These are phyloP conservation scores for Pseudoturritis turrita DNA, from an alignment of 345 rosid genomes.

Conservation along the genomic window DNA sequence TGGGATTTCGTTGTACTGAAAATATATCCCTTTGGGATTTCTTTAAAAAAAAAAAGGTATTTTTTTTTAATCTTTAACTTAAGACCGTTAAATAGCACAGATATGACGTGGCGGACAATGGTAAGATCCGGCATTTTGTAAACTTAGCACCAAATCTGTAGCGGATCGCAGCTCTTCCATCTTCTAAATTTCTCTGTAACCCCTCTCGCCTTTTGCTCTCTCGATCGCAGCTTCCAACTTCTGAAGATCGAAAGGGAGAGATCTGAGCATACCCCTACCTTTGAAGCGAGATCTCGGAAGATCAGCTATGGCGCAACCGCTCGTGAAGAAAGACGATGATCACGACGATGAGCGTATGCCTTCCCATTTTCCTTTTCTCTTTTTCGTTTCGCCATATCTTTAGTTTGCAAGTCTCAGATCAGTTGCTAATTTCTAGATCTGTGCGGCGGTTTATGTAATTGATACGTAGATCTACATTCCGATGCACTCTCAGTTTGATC, in stretches of 20 bases:
- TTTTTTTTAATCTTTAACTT: too few species aligned
- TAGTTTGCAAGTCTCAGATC: slow-evolving; percentile 25
- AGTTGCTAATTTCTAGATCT: slow-evolving; percentile 48
- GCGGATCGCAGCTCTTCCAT: neutral
- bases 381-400: neutral
- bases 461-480: slow-evolving; percentile 1
- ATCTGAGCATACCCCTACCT: neutral
- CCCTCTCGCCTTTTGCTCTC: neutral
- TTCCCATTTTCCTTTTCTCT: neutral
- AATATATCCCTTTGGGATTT: too few species aligned
- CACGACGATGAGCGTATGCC: slow-evolving; percentile 80
- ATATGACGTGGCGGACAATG: slow-evolving; percentile 21
- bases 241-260: neutral
- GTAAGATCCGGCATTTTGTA: neutral
- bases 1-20: too few species aligned
- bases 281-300: neutral
- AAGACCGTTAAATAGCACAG: neutral
- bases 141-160: neutral
- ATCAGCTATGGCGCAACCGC: slow-evolving; percentile 78
- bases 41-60: too few species aligned
- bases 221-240: neutral
- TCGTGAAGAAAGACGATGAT: slow-evolving; percentile 90
- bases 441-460: slow-evolving; percentile 18
- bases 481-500: neutral
- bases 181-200: neutral